Percentiles rank a stretch among this genome's conserved stretches.
Evolutionary conservation across 192 early-diverging fungal species (phyloP).

Genomic region (Coemansia sp.): DNA sequence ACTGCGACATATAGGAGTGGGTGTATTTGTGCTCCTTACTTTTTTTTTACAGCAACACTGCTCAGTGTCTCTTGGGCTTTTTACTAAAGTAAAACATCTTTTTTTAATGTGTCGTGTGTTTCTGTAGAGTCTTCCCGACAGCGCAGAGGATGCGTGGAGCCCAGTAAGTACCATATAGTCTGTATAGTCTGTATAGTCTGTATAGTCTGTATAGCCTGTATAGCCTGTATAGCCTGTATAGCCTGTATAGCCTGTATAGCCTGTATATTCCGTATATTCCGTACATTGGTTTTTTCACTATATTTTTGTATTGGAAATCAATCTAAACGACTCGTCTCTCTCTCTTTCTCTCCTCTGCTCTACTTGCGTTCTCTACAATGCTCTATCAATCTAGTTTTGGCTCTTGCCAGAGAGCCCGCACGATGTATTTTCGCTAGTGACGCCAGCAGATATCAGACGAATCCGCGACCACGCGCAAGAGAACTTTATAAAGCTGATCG

Average conservation of each 20-base stretch:
- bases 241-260: no score
- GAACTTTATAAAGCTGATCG: slow-evolving; percentile 73
- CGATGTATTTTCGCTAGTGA: slow-evolving; percentile 83
- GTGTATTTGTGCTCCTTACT: no score
- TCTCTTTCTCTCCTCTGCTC: background rate
- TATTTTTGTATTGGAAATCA: background rate
- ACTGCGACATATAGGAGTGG: no score
- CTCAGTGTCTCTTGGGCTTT: background rate
- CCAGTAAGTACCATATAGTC: slow-evolving; percentile 41
- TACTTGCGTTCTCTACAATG: slow-evolving; percentile 10
- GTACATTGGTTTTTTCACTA: background rate
- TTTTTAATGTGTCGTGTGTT: background rate
- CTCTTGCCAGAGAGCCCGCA: slow-evolving; percentile 55
- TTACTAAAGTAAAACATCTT: background rate
- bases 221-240: background rate
- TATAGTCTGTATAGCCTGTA: no score
- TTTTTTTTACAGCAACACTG: background rate
- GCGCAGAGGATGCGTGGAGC: slow-evolving; percentile 47
- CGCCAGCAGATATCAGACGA: slow-evolving; percentile 76
- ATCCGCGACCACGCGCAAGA: slow-evolving; percentile 70
- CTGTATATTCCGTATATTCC: background rate
- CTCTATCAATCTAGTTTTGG: slow-evolving; percentile 57
- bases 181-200: no score
- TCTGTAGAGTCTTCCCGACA: slow-evolving; percentile 41
- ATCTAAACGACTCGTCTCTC: background rate